These are phyloP conservation scores for Pestalotiopsis sp. DNA, from an alignment of 2,329 filamentous ascomycete species.

Conservation along the genomic window DNA sequence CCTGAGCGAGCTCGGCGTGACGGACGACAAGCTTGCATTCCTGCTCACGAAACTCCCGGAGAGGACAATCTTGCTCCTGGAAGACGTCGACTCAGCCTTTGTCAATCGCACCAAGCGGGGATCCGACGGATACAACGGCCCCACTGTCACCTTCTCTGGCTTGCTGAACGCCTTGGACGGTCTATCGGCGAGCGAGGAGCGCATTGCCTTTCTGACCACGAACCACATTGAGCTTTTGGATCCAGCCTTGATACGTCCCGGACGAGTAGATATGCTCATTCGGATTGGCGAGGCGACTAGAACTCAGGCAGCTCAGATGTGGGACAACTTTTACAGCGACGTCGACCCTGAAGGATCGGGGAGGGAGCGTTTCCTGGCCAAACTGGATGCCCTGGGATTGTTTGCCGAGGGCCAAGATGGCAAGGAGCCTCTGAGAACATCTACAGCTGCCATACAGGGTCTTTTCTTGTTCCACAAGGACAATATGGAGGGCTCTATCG, in stretches of 20 bases:
- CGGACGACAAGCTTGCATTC: conserved; percentile 85
- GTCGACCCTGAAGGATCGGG: conserved; percentile 66
- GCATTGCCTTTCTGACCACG: conserved; percentile 90
- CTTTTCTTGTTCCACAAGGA: conserved; percentile 95
- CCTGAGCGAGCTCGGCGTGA: conserved; percentile 84
- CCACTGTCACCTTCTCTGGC: conserved; percentile 92
- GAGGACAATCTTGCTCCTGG: conserved; percentile 79
- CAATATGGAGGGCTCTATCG: conserved; percentile 83
- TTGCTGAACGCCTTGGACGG: conserved; percentile 85
- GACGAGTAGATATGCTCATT: conserved; percentile 90
- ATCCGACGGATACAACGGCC: conserved; percentile 80
- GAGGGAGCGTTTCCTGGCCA: conserved; percentile 69
- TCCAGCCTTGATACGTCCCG: conserved; percentile 85
- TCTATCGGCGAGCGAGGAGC: conserved; percentile 91
- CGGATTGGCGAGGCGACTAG: conserved; percentile 85
- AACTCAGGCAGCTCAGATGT: conserved; percentile 84
- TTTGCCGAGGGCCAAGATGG: conserved; percentile 59
- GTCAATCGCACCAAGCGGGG: conserved; percentile 77
- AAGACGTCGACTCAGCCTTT: conserved; percentile 92
- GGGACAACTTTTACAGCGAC: conserved; percentile 93
- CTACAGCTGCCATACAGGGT: conserved; percentile 90
- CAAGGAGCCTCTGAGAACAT: conserved; percentile 59
- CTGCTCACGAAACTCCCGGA: conserved; percentile 83
- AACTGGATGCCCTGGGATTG: conserved; percentile 70
- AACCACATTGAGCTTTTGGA: conserved; percentile 92